Base-by-base conservation (phyloP, 805 yeast species). In the Starmerella riodocensis region DNA sequence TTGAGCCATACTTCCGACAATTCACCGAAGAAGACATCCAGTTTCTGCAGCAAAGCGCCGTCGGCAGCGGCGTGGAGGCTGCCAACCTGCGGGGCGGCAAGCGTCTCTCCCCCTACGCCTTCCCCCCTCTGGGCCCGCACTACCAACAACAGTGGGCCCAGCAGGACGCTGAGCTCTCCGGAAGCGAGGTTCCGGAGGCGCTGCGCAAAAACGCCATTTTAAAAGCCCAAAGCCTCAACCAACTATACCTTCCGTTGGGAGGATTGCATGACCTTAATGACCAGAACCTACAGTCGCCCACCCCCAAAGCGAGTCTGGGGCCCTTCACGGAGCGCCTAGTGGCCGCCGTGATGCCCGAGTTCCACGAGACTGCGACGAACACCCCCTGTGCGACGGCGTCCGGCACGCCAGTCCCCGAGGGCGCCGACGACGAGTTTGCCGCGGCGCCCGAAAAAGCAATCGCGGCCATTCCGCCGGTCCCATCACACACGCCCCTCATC, bases 241-340 rank as follows among this genome's bases (percentile, higher is more conserved):
- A 34, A 26, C 38, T 21, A 21, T 49, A 39, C 34, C 32, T 30
- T 14, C 50, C 54, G 4, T 14, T 17, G 5, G 53, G 54, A 6
- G 23, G 40, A 5, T 3, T 42, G 4, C 25, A 29, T 16, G 49
- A 48, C 9, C 6, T 51, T 19, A 40, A 26, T 17, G 53, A 50
- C 29, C 40, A 36, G 11, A 33, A 23, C 1, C 58, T 86, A 40
- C 88, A 81, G 20, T n/a, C 42, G 4, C 11, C 30, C 7, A 9
- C 21, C 26, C 17, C 47, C 68, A 78, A 0, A 88, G 81, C 88
- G 1, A 78, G 93, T 1, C 78, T 94, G 56, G 98, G 98, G 1
- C 97, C 98, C 1, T 65, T 88, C 26, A 78, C 93, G 0, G 76
- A 86, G 19, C 69, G 98, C 42, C 64, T 88, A 32, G 57, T 88